Conservation (phyloP, 139 green algal species). For the Auxenochlorella pyrenoidosa region DNA sequence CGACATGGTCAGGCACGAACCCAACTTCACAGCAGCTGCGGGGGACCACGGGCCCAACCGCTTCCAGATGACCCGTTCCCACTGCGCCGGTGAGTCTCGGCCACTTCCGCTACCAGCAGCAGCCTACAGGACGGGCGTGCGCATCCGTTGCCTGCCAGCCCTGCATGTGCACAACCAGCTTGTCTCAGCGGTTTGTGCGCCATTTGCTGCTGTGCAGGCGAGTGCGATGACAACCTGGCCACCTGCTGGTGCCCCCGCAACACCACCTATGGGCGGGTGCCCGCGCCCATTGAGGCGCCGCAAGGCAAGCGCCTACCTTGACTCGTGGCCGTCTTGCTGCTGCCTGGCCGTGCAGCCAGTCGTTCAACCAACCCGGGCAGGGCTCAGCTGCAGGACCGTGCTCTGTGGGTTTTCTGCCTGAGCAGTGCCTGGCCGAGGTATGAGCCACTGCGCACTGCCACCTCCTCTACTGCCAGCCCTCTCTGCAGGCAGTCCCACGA, state of each 20-base stretch:
- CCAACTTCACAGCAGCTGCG: not conserved
- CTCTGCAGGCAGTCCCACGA: not conserved
- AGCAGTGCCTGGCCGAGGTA: too few relatives aligned
- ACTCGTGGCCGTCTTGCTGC: too few relatives aligned
- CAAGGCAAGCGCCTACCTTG: not conserved
- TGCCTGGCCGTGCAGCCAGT: too few relatives aligned
- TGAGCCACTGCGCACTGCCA: too few relatives aligned
- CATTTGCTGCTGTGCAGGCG: not conserved
- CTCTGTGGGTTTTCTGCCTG: too few relatives aligned
- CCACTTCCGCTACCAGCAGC: too few relatives aligned
- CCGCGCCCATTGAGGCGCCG: not conserved
- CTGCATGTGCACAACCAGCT: too few relatives aligned
- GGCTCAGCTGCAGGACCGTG: too few relatives aligned
- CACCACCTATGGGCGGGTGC: conserved; percentile 12
- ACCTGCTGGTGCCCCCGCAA: conserved; percentile 25
- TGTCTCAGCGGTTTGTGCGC: too few relatives aligned
- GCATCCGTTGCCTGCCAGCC: too few relatives aligned
- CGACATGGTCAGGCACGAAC: not conserved
- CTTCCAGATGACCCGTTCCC: not conserved
- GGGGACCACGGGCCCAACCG: not conserved
- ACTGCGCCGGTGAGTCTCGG: conserved; percentile 13
- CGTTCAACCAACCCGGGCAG: too few relatives aligned
- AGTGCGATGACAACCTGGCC: conserved; percentile 11
- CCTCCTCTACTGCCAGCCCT: not conserved
- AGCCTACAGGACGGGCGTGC: too few relatives aligned